These are phyloP conservation scores for Cryoendolithus antarcticus DNA, from an alignment of 2,329 filamentous ascomycete genomes.

Conservation along the genomic window DNA sequence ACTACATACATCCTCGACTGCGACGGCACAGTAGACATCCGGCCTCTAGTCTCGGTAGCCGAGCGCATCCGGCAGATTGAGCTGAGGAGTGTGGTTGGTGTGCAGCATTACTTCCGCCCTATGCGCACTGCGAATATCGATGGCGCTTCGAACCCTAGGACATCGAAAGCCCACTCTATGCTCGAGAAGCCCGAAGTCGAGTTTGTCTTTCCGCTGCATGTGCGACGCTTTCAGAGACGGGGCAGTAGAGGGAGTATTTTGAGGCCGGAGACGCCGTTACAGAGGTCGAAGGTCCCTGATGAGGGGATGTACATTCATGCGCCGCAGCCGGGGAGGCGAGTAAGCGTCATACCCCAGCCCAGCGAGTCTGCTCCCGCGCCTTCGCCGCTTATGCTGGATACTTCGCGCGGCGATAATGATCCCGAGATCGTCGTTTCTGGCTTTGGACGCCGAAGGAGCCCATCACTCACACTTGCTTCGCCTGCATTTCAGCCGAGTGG, in stretches of 20 bases:
- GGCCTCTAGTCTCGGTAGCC: conserved; percentile 1
- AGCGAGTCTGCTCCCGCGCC: background rate
- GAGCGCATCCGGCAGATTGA: conserved; percentile 1
- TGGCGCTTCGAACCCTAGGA: background rate
- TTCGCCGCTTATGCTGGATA: background rate
- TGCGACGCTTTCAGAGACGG: conserved; percentile 15
- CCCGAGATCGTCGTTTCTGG: background rate
- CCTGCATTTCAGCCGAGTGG: conserved; percentile 1
- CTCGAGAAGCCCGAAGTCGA: conserved; percentile 2
- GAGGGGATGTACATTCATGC: conserved; percentile 11
- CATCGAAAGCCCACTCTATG: background rate
- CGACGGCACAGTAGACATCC: background rate
- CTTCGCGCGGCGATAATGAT: conserved; percentile 2
- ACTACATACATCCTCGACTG: too few relatives aligned
- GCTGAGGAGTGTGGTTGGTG: conserved; percentile 1
- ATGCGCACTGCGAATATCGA: background rate
- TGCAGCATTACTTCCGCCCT: conserved; percentile 2
- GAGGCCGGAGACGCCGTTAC: conserved; percentile 15
- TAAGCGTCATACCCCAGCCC: conserved; percentile 1
- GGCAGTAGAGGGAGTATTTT: conserved; percentile 10
- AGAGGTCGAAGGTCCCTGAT: conserved; percentile 9
- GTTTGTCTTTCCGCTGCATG: conserved; percentile 17
- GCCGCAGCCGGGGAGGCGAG: conserved; percentile 9
- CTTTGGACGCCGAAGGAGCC: conserved; percentile 1
- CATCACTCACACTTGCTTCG: background rate